phyloP scores from a whole-genome alignment of 2,329 filamentous ascomycete genomes.

The Chlorencoelia australis region DNA sequence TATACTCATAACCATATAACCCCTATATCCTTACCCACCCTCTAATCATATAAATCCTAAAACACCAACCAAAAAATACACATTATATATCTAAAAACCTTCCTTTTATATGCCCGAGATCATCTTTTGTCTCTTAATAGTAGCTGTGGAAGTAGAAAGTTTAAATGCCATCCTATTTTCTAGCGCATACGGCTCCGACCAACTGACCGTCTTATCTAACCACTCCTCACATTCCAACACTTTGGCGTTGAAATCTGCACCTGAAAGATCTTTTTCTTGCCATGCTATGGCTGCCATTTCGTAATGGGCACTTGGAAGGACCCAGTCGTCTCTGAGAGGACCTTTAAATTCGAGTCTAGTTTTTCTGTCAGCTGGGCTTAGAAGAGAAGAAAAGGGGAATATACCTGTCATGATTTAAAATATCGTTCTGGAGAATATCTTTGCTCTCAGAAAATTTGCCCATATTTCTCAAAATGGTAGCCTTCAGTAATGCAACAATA shows the following conservation, averaged over 20 bases:
- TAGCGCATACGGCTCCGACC: slow-evolving; percentile 63
- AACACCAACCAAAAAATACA: neutral
- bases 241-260: slow-evolving; percentile 31
- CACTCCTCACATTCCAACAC: slow-evolving; percentile 52
- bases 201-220: slow-evolving; percentile 57
- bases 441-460: slow-evolving; percentile 56
- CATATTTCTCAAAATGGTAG: slow-evolving; percentile 55
- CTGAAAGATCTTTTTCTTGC: slow-evolving; percentile 44
- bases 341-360: slow-evolving; percentile 46
- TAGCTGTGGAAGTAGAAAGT: slow-evolving; percentile 20
- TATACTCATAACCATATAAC: neutral
- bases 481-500: slow-evolving; percentile 55
- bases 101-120: slow-evolving; percentile 13
- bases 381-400: slow-evolving; percentile 6
- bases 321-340: slow-evolving; percentile 56
- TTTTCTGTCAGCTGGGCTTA: slow-evolving; percentile 9
- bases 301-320: slow-evolving; percentile 67
- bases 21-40: neutral
- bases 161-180: slow-evolving; percentile 68
- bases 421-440: slow-evolving; percentile 46
- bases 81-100: neutral
- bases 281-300: slow-evolving; percentile 78
- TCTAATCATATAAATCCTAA: neutral
- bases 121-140: slow-evolving; percentile 19
- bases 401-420: slow-evolving; percentile 57